Percentiles rank a stretch among this genome's conserved stretches.
phyloP scores from a whole-genome alignment of 2,329 filamentous ascomycete genomes.

The Neocatenulostroma microsporum region DNA sequence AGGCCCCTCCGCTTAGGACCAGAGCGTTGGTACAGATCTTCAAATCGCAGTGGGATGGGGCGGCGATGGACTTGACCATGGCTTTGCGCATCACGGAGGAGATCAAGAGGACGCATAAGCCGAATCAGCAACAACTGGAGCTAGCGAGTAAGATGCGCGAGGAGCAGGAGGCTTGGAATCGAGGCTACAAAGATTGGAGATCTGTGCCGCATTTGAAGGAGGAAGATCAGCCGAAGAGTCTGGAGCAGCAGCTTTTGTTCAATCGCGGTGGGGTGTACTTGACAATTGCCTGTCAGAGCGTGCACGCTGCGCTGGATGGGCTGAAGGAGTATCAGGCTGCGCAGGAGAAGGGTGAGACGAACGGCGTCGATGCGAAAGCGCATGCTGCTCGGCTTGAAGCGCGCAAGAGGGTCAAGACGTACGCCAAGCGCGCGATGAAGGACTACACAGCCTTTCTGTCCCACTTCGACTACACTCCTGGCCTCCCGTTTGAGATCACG shows the following conservation, averaged over 20 bases:
- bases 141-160: conserved; percentile 39
- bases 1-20: conserved; percentile 62
- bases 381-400: conserved; percentile 48
- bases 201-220: conserved; percentile 48
- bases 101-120: conserved; percentile 36
- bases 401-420: conserved; percentile 61
- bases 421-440: conserved; percentile 66
- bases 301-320: conserved; percentile 50
- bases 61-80: conserved; percentile 60
- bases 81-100: conserved; percentile 52
- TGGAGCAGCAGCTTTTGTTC: conserved; percentile 68
- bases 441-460: conserved; percentile 68
- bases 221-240: conserved; percentile 63
- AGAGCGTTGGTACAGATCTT: conserved; percentile 67
- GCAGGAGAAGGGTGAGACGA: conserved; percentile 29
- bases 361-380: conserved; percentile 41
- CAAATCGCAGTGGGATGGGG: conserved; percentile 64
- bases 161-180: conserved; percentile 30
- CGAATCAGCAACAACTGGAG: conserved; percentile 46
- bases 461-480: conserved; percentile 70
- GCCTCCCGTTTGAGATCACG: conserved; percentile 53
- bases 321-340: conserved; percentile 30
- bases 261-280: conserved; percentile 67
- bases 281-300: conserved; percentile 59
- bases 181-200: conserved; percentile 39